A percentile compares a stretch with the other conserved stretches of the same genome.
phyloP scores from a whole-genome alignment of 306 rosid species.

The Sechiopsis laciniata region DNA sequence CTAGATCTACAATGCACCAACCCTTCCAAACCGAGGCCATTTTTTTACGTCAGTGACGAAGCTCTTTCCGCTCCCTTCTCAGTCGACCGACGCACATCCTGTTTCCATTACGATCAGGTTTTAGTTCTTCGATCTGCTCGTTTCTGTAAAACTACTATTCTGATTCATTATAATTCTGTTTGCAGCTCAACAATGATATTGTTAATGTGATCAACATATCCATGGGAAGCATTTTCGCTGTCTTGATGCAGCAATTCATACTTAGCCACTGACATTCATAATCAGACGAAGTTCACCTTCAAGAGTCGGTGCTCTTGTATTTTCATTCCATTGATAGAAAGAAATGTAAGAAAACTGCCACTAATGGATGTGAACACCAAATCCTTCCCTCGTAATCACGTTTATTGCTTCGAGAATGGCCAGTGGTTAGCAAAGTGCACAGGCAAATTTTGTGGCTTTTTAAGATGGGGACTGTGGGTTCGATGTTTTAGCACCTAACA shows the following conservation, averaged over 20 bases:
- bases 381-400: neutral
- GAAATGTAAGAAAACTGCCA: neutral
- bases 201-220: slow-evolving; percentile 89
- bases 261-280: slow-evolving; percentile 37
- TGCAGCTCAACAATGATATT: slow-evolving; percentile 87
- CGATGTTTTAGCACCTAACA: neutral
- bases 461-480: neutral
- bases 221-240: slow-evolving; percentile 79
- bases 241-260: slow-evolving; percentile 66
- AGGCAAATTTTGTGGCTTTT: neutral
- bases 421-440: neutral
- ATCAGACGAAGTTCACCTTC: slow-evolving; percentile 20
- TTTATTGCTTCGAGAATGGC: neutral
- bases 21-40: neutral
- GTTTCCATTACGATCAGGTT: neutral
- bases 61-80: neutral
- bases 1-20: neutral
- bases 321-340: neutral
- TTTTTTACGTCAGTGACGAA: neutral
- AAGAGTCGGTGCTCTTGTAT: slow-evolving; percentile 9
- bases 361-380: neutral
- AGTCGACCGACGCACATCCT: neutral
- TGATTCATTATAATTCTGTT: slow-evolving; percentile 19
- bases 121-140: neutral
- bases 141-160: neutral